Conservation (phyloP, 805 yeast species). For the Candida caryicola region DNA sequence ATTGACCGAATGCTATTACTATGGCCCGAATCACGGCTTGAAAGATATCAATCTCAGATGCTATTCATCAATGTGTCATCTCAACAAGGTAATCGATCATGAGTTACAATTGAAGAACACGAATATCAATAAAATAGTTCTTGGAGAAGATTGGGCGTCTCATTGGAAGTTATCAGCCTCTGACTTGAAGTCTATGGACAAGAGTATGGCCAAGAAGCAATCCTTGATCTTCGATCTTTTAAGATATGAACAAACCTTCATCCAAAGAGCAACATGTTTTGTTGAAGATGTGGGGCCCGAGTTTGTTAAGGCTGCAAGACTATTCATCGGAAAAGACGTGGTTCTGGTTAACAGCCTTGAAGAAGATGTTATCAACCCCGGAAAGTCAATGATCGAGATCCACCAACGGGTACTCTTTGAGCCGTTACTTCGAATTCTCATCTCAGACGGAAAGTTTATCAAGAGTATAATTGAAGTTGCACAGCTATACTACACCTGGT, state of each 20-base stretch:
- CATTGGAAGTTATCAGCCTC: constrained; percentile 62
- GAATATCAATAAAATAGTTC: constrained; percentile 19
- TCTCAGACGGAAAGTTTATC: constrained; percentile 64
- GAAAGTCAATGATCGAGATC: constrained; percentile 50
- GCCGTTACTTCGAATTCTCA: constrained; percentile 56
- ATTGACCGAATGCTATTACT: constrained; percentile 47
- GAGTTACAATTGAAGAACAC: constrained; percentile 18
- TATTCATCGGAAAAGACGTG: constrained; percentile 19
- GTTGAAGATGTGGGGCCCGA: constrained; percentile 46
- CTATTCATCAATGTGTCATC: constrained; percentile 33
- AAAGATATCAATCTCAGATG: constrained; percentile 22
- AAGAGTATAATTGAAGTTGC: constrained; percentile 50
- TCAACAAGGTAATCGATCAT: constrained; percentile 28
- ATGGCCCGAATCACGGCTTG: constrained; percentile 13
- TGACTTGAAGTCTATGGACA: constrained; percentile 50
- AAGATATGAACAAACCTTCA: constrained; percentile 65
- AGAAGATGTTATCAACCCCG: constrained; percentile 55
- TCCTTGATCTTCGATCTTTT: constrained; percentile 75
- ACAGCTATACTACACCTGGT: constrained; percentile 64
- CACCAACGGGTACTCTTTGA: constrained; percentile 55
- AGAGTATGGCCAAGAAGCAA: constrained; percentile 59
- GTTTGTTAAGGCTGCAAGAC: constrained; percentile 30
- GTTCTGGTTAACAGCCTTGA: constrained; percentile 48
- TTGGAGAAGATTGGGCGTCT: constrained; percentile 58
- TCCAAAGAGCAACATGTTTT: constrained; percentile 64